A percentile compares a stretch with the other conserved stretches of the same genome.
Conservation (phyloP, 768 basidiomycete species). For the Coprinopsis strossmayeri region DNA sequence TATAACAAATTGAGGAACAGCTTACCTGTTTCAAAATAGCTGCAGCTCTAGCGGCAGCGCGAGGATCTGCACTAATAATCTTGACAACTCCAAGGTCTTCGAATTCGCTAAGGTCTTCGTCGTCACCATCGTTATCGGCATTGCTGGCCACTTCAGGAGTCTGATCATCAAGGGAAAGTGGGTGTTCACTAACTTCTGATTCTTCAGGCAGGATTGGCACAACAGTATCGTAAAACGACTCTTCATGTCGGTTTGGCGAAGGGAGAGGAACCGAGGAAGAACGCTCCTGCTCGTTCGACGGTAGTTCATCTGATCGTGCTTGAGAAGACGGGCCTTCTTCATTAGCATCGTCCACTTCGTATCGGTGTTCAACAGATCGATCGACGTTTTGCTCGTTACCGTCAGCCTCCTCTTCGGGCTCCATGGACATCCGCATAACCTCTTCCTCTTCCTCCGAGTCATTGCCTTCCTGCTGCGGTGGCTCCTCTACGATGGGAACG, state of each 20-base stretch:
- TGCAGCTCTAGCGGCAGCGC: constrained; percentile 86
- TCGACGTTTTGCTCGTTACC: not conserved
- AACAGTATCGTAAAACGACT: not conserved
- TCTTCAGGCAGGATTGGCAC: constrained; percentile 6
- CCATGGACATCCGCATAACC: constrained; percentile 20
- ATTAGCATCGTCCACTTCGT: constrained; percentile 5
- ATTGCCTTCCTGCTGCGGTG: constrained; percentile 12
- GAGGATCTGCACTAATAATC: constrained; percentile 79
- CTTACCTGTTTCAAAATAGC: constrained; percentile 87
- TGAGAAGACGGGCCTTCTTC: too few relatives aligned
- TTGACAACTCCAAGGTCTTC: constrained; percentile 64
- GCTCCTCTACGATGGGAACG: not conserved
- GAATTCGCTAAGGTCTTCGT: constrained; percentile 24
- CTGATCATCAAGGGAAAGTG: constrained; percentile 7
- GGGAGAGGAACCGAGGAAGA: not conserved
- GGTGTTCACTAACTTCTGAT: constrained; percentile 12
- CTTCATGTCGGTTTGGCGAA: not conserved
- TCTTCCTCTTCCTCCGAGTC: constrained; percentile 24
- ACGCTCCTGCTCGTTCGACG: not conserved
- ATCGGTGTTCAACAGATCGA: too few relatives aligned
- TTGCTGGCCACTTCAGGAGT: not conserved
- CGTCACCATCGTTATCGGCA: constrained; percentile 23
- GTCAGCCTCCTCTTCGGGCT: constrained; percentile 10
- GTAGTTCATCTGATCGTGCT: not conserved
- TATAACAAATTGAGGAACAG: constrained; percentile 9